Evolutionary conservation across 352 stramenopile genomes (phyloP).

Genomic region (Globisporangium cystogenes): DNA sequence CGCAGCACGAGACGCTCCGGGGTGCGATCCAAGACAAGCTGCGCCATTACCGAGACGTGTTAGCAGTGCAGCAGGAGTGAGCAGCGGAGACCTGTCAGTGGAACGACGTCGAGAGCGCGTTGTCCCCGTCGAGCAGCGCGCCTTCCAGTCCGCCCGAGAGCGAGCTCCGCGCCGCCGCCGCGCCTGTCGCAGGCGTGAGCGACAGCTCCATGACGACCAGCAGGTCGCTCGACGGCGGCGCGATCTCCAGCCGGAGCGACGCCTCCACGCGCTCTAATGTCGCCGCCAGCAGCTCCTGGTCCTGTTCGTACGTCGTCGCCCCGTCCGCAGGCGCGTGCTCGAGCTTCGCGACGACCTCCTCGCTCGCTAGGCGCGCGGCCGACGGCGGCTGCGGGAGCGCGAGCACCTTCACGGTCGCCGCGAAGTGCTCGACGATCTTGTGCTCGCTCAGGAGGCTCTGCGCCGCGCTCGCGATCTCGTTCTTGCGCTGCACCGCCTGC

Average conservation of each 20-base stretch:
- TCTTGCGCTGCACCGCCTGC: conserved; percentile 69
- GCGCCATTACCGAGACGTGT: conserved; percentile 26
- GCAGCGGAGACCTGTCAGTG: conserved; percentile 5
- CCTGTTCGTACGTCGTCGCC: conserved; percentile 52
- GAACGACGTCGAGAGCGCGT: conserved; percentile 11
- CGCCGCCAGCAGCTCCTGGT: conserved; percentile 40
- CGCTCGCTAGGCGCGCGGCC: conserved; percentile 19
- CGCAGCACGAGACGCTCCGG: conserved; percentile 31
- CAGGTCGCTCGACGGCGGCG: conserved; percentile 47
- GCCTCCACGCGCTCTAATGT: conserved; percentile 38
- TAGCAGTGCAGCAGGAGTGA: conserved; percentile 8
- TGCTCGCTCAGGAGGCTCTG: conserved; percentile 45
- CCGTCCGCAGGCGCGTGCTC: conserved; percentile 36
- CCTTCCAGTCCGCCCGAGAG: conserved; percentile 26
- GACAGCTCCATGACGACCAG: conserved; percentile 60
- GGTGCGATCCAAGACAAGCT: conserved; percentile 31
- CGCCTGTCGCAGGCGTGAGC: conserved; percentile 9
- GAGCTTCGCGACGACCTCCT: conserved; percentile 43
- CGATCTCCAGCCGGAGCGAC: conserved; percentile 46
- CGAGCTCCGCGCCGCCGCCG: conserved; percentile 20
- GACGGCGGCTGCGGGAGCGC: conserved; percentile 20
- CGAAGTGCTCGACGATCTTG: conserved; percentile 49
- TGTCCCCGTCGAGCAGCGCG: conserved; percentile 12
- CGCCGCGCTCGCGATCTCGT: conserved; percentile 58
- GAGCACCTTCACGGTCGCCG: conserved; percentile 36